Conservation (phyloP, 192 early-diverging fungal species). For the Obelidium mucronatum region DNA sequence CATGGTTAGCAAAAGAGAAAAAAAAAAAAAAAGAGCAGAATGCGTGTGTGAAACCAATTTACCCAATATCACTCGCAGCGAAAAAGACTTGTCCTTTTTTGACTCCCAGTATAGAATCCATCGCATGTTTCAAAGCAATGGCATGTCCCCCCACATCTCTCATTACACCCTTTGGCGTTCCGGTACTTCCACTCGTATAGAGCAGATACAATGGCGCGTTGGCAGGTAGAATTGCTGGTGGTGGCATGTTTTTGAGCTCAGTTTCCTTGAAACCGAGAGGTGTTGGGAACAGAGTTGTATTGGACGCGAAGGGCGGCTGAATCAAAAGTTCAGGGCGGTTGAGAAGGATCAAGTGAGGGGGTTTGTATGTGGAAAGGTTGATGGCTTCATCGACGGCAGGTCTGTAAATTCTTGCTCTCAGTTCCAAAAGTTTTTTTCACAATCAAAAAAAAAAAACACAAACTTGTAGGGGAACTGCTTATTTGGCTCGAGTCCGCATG, state of each 20-base stretch:
- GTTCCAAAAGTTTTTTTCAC: neutral
- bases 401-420: neutral
- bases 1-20: no score
- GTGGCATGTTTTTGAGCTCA: conserved; percentile 7
- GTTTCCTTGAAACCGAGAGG: neutral
- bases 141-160: conserved; percentile 71
- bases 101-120: conserved; percentile 76
- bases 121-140: conserved; percentile 72
- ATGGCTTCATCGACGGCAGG: conserved; percentile 71
- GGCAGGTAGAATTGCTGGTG: neutral
- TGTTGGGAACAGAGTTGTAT: conserved; percentile 4
- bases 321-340: conserved; percentile 67
- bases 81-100: conserved; percentile 81
- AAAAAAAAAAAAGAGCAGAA: conserved; percentile 5
- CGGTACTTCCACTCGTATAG: conserved; percentile 66
- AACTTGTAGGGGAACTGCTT: conserved; percentile 75
- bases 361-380: conserved; percentile 55
- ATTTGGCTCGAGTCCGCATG: conserved; percentile 82
- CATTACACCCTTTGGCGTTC: conserved; percentile 79
- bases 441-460: neutral
- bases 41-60: neutral
- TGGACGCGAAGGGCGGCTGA: neutral
- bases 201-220: conserved; percentile 77
- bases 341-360: conserved; percentile 61
- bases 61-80: conserved; percentile 82